These are phyloP conservation scores for Lactarius pseudohatsudake DNA, from an alignment of 768 basidiomycete genomes.

Conservation along the genomic window DNA sequence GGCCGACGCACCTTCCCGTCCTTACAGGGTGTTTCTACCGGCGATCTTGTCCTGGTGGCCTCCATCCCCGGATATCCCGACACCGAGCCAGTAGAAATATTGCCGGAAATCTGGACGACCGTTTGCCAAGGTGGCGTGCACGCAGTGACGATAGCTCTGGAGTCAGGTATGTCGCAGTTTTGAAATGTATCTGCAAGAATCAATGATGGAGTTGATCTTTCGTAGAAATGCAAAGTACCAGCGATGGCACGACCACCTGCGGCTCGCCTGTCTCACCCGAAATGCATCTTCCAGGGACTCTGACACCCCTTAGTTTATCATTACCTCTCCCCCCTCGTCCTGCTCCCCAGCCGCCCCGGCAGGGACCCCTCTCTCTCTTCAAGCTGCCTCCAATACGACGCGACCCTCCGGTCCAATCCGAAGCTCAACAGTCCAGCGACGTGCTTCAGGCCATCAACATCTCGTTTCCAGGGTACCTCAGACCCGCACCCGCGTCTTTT, in stretches of 20 bases:
- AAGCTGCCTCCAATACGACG: neutral
- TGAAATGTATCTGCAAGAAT: neutral
- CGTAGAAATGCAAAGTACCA: constrained; percentile 2
- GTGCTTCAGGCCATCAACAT: neutral
- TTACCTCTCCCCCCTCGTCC: neutral
- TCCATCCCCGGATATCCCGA: neutral
- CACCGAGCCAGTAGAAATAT: constrained; percentile 3
- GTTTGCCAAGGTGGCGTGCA: neutral
- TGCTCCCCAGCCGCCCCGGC: neutral
- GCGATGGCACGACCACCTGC: neutral
- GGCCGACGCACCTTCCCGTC: constrained; percentile 5
- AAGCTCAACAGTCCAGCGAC: neutral
- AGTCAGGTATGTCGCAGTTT: constrained; percentile 5
- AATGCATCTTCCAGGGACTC: neutral
- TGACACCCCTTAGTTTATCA: neutral
- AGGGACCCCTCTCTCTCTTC: neutral
- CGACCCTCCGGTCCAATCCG: neutral
- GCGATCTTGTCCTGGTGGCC: constrained; percentile 1
- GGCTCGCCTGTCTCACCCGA: neutral
- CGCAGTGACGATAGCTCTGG: constrained; percentile 1
- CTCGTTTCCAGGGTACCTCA: neutral
- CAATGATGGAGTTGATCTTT: neutral
- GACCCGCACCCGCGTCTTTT: neutral
- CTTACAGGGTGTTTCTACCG: neutral
- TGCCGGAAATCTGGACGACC: neutral